Evolutionary conservation across 805 yeast species (phyloP), one percentile per base, ranked within the genome.

Genomic region (Isabelozyma pseudorhagii): DNA sequence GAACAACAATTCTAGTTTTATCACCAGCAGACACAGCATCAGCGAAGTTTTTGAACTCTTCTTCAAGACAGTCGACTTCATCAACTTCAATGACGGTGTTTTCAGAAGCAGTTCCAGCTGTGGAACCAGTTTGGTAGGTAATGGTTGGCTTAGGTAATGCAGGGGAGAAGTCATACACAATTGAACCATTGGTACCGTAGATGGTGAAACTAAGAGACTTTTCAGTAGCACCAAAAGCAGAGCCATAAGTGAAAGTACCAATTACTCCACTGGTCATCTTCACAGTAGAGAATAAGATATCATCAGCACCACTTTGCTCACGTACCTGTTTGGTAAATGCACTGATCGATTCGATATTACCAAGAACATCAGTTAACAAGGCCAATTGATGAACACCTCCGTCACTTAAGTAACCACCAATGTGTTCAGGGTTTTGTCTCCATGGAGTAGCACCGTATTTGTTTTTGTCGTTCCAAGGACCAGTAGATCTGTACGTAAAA

Each of bases 351-450:
- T 79, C 82, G 13, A 90, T 85, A 21, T 77, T 74, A 47, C 98
- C 97, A 48, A 93, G 74, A 15, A 90, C 83, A 51, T 83, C 89
- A 8, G 96, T 90, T 55, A 92, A 78, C 38, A 90, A 72, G 3
- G 97, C 97, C 66, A 92, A 73, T 68, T 92, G 97, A 69, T 93
- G 98, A 21, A 93, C 98, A 64, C 97, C 98, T 61, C 97, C 97
- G 62, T 93, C 98, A 50, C 93, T 85, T 59, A 93, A 74, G 69
- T 77, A 92, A 0, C 97, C 97, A 48, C 98, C 98, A 56, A 91
- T 80, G 64, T 93, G 97, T 67, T 89, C 85, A 31, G 98, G 97
- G 44, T 84, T 77, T 64, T 80, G 82, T 78, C 97, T 85, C 98
- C 98, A 93, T 13, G 84, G 48, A 1, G 97, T 92, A 18, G 72